A percentile compares a stretch with the other conserved stretches of the same genome.
These are phyloP conservation scores for Pythium periplocum DNA, from an alignment of 352 stramenopile species.

Conservation along the genomic window DNA sequence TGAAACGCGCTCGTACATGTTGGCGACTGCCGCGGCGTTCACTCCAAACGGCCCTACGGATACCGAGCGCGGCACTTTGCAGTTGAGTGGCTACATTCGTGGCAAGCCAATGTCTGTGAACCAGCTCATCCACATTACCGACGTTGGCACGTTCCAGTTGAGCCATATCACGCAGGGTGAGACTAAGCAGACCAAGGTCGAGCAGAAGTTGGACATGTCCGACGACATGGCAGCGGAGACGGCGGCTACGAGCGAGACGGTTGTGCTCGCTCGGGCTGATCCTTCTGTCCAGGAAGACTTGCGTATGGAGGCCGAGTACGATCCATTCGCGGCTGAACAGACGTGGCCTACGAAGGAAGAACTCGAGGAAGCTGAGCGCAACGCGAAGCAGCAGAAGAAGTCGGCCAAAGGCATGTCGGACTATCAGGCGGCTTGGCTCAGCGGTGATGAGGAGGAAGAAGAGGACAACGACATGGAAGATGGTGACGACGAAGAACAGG, in stretches of 20 bases:
- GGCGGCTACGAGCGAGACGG: conserved; percentile 11
- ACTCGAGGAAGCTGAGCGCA: conserved; percentile 81
- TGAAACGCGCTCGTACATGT: conserved; percentile 83
- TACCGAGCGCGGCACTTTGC: conserved; percentile 51
- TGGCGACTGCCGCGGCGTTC: conserved; percentile 62
- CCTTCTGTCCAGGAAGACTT: conserved; percentile 70
- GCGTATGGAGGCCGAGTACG: conserved; percentile 86
- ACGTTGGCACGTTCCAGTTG: conserved; percentile 93
- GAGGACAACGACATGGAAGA: conserved; percentile 47
- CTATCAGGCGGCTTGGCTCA: conserved; percentile 95
- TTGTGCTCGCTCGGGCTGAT: conserved; percentile 67
- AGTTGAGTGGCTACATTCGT: conserved; percentile 94
- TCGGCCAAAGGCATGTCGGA: conserved; percentile 75
- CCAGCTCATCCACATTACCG: conserved; percentile 95
- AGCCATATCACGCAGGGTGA: conserved; percentile 54
- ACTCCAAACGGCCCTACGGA: conserved; percentile 52
- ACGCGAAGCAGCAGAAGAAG: conserved; percentile 60
- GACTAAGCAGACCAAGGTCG: conserved; percentile 37
- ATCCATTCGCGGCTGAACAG: conserved; percentile 96
- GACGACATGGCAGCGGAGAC: conserved; percentile 19
- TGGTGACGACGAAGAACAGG: conserved; percentile 28
- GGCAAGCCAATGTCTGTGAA: conserved; percentile 93
- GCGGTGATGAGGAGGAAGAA: conserved; percentile 59
- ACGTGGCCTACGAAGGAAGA: conserved; percentile 97
- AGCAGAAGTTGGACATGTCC: conserved; percentile 33